phyloP scores from a whole-genome alignment of 75 land plant species.

The Cupressus sempervirens region DNA sequence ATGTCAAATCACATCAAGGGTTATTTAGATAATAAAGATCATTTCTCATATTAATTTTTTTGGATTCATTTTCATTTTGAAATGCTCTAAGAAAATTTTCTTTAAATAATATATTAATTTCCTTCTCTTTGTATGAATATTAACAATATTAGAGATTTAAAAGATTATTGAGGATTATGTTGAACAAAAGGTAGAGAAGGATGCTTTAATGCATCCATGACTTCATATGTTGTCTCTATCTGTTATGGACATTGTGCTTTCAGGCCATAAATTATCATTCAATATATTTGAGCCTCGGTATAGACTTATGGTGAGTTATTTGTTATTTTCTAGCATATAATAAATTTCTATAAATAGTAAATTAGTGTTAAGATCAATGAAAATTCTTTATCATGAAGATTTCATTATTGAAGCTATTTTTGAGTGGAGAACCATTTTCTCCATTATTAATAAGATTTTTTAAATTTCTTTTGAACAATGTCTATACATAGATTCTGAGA shows the following conservation, averaged over 20 bases:
- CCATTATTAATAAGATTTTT: background rate
- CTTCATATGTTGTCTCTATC: conserved; percentile 82
- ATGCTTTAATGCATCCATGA: conserved; percentile 51
- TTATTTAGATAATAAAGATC: conserved; percentile 8
- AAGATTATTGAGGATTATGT: conserved; percentile 84
- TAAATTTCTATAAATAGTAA: background rate
- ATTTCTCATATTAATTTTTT: background rate
- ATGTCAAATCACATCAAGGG: too few species aligned
- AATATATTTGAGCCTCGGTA: conserved; percentile 99
- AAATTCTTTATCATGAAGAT: conserved; percentile 6
- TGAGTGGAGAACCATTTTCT: background rate
- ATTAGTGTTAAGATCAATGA: background rate
- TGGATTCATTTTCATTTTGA: background rate
- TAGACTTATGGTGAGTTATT: conserved; percentile 84
- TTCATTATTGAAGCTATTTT: conserved; percentile 1
- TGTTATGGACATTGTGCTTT: conserved; percentile 95
- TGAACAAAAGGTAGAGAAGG: conserved; percentile 77
- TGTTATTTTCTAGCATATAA: background rate
- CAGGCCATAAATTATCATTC: conserved; percentile 73
- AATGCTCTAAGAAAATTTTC: background rate
- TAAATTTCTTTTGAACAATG: background rate
- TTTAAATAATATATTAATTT: conserved; percentile 11
- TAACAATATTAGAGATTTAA: conserved; percentile 86
- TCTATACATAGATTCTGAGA: background rate
- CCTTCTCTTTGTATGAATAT: conserved; percentile 73